Evolutionary conservation across 1,284 basidiomycete genomes (phyloP).

Genomic region (Irpex rosettiformis): DNA sequence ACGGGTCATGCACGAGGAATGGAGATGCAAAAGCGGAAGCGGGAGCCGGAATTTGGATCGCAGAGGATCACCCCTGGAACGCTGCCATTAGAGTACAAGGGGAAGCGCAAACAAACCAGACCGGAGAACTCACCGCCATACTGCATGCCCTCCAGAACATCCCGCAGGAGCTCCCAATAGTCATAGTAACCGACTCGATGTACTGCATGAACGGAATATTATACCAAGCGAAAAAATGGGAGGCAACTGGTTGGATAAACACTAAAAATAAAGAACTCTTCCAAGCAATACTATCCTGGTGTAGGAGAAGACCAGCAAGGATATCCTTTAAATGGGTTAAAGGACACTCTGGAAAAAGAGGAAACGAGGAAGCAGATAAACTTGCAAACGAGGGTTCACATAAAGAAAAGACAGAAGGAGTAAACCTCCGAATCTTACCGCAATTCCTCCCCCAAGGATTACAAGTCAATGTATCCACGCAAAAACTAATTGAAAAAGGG

Average conservation of each 20-base stretch:
- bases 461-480: slow-evolving; percentile 22
- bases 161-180: not conserved
- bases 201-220: slow-evolving; percentile 4
- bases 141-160: not conserved
- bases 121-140: slow-evolving; percentile 11
- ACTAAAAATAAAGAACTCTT: slow-evolving; percentile 4
- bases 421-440: not conserved
- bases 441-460: slow-evolving; percentile 15
- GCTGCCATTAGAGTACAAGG: slow-evolving; percentile 1
- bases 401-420: slow-evolving; percentile 7
- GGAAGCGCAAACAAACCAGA: slow-evolving; percentile 14
- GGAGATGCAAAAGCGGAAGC: slow-evolving; percentile 13
- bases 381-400: slow-evolving; percentile 21
- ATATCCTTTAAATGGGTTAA: slow-evolving; percentile 27
- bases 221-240: slow-evolving; percentile 1
- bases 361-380: slow-evolving; percentile 25
- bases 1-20: slow-evolving; percentile 25
- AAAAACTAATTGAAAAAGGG: slow-evolving; percentile 22
- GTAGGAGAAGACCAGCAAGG: slow-evolving; percentile 15
- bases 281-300: slow-evolving; percentile 6
- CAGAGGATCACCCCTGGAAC: not conserved
- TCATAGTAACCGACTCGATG: slow-evolving; percentile 9
- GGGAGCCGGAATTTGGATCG: slow-evolving; percentile 14
- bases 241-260: slow-evolving; percentile 12
- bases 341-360: slow-evolving; percentile 20